A percentile compares a stretch with the other conserved stretches of the same genome.
These are phyloP conservation scores for Chlorella sp. DNA, from an alignment of 139 green algal genomes.

Conservation along the genomic window DNA sequence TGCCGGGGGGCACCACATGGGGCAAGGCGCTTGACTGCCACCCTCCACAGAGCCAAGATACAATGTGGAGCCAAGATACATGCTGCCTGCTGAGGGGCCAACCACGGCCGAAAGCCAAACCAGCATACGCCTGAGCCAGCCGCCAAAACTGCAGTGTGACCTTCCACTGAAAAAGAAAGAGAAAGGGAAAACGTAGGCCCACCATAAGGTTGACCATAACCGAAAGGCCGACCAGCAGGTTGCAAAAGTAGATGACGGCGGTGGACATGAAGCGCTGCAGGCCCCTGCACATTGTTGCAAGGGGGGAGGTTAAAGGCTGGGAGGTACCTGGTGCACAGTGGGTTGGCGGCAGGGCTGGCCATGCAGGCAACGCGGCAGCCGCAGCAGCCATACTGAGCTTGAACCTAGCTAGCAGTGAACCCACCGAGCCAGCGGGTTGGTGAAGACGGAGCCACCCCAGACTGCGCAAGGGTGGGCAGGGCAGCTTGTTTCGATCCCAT, in stretches of 20 bases:
- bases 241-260: not conserved
- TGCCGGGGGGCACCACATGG: no score
- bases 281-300: not conserved
- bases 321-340: no score
- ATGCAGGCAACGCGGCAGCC: not conserved
- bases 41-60: no score
- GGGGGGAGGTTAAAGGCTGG: not conserved
- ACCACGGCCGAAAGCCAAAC: no score
- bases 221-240: conserved; percentile 14
- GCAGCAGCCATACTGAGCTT: not conserved
- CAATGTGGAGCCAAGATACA: no score
- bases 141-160: no score
- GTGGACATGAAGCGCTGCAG: conserved; percentile 14
- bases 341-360: not conserved
- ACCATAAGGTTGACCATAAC: conserved; percentile 30
- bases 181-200: no score
- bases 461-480: not conserved
- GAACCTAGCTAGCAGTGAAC: not conserved
- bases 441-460: conserved; percentile 18
- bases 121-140: no score
- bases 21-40: no score
- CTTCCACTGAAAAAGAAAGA: no score
- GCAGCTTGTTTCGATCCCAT: no score
- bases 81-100: no score
- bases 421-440: conserved; percentile 1